Conservation (phyloP, 768 basidiomycete genomes). For the Artomyces pyxidatus region DNA sequence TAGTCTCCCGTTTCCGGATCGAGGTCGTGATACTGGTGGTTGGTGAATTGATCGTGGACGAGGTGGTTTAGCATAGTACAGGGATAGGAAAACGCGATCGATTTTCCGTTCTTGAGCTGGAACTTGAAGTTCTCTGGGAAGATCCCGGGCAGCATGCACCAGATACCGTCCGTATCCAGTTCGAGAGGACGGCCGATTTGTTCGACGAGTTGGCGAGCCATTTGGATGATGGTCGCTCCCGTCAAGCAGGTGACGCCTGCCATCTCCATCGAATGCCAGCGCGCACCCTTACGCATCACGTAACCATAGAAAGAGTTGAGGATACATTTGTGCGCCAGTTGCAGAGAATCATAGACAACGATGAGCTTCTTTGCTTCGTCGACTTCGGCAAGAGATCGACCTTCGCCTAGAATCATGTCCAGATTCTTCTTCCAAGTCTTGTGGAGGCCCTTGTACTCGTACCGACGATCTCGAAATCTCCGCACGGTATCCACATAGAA, state of each 20-base stretch:
- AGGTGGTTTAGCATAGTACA: slow-evolving; percentile 99
- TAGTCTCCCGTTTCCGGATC: slow-evolving; percentile 82
- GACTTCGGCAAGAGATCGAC: slow-evolving; percentile 72
- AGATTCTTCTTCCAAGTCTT: slow-evolving; percentile 99
- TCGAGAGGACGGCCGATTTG: slow-evolving; percentile 97
- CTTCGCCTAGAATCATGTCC: slow-evolving; percentile 61
- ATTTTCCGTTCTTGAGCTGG: slow-evolving; percentile 80
- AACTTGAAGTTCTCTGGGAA: slow-evolving; percentile 99
- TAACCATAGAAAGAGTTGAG: slow-evolving; percentile 99
- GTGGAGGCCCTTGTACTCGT: slow-evolving; percentile 96
- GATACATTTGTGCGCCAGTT: slow-evolving; percentile 99
- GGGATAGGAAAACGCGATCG: slow-evolving; percentile 87
- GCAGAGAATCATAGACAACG: slow-evolving; percentile 95
- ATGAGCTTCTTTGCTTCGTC: slow-evolving; percentile 99
- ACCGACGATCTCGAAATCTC: slow-evolving; percentile 92
- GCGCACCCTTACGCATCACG: slow-evolving; percentile 97
- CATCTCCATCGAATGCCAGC: slow-evolving; percentile 99
- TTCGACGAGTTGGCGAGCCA: slow-evolving; percentile 95
- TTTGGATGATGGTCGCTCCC: slow-evolving; percentile 96
- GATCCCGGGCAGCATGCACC: slow-evolving; percentile 98
- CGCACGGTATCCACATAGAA: slow-evolving; percentile 99
- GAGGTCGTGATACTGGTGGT: slow-evolving; percentile 94
- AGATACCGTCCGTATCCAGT: slow-evolving; percentile 97
- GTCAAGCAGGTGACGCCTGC: slow-evolving; percentile 98
- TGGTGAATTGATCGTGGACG: slow-evolving; percentile 91